Conservation (phyloP, 2,329 filamentous ascomycete genomes). For the Dendryphion nanum region DNA sequence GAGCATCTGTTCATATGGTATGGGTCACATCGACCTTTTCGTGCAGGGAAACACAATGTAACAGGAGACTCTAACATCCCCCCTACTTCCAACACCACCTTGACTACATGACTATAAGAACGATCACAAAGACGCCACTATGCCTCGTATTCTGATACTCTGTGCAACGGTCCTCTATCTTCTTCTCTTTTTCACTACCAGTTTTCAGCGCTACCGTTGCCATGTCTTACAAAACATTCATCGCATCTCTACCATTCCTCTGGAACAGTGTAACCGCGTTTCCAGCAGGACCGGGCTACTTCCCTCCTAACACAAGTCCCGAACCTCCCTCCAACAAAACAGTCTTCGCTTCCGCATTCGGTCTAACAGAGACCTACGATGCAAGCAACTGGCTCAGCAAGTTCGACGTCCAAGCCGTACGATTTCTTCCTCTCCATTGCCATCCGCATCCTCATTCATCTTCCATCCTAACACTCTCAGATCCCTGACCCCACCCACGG, state of each 20-base stretch:
- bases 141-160: slow-evolving; percentile 1
- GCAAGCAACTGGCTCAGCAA: slow-evolving; percentile 38
- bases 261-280: slow-evolving; percentile 18
- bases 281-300: slow-evolving; percentile 17
- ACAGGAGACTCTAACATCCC: too few species aligned
- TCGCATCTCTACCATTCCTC: slow-evolving; percentile 17
- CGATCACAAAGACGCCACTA: slow-evolving; percentile 3
- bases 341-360: slow-evolving; percentile 22
- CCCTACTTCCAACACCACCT: background rate
- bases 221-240: slow-evolving; percentile 12
- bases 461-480: background rate
- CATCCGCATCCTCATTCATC: background rate
- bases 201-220: background rate
- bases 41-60: background rate
- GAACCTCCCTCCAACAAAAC: slow-evolving; percentile 18
- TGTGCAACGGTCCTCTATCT: slow-evolving; percentile 6
- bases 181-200: slow-evolving; percentile 4
- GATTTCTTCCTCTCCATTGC: slow-evolving; percentile 29
- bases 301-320: background rate
- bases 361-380: slow-evolving; percentile 36
- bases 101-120: slow-evolving; percentile 10
- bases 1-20: background rate
- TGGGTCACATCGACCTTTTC: background rate
- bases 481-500: slow-evolving; percentile 33
- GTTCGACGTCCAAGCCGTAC: slow-evolving; percentile 33